These are phyloP conservation scores for Diutina siamensis DNA, from an alignment of 1,139 yeast species.

Conservation along the genomic window DNA sequence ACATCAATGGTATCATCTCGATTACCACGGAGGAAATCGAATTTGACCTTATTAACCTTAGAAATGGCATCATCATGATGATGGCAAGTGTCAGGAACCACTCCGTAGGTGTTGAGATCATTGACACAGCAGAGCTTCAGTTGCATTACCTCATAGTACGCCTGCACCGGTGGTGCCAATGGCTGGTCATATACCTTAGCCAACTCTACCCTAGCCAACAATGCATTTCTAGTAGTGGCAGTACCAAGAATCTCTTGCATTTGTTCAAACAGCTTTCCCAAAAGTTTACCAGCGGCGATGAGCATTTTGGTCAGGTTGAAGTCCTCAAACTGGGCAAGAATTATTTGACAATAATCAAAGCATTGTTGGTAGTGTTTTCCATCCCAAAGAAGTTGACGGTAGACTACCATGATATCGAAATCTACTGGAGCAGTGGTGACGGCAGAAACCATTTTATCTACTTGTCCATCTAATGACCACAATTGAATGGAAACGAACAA, in stretches of 20 bases:
- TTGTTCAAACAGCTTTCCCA: slow-evolving; percentile 17
- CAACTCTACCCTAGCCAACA: slow-evolving; percentile 42
- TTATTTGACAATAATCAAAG: neutral
- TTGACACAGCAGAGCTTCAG: slow-evolving; percentile 49
- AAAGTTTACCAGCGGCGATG: slow-evolving; percentile 30
- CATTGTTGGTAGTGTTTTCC: neutral
- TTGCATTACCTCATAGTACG: slow-evolving; percentile 34
- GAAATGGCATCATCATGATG: neutral
- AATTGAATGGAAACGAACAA: slow-evolving; percentile 26
- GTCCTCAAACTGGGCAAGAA: slow-evolving; percentile 33
- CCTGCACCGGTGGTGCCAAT: slow-evolving; percentile 17
- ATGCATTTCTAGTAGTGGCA: slow-evolving; percentile 39
- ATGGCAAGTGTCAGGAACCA: neutral
- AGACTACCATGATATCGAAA: slow-evolving; percentile 3
- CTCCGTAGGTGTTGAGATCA: slow-evolving; percentile 25
- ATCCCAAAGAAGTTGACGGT: neutral
- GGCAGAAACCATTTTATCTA: neutral
- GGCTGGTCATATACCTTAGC: slow-evolving; percentile 14
- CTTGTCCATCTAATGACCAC: slow-evolving; percentile 1
- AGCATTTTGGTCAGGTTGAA: slow-evolving; percentile 48
- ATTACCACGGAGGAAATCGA: neutral
- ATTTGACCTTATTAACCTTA: neutral
- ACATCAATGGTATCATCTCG: neutral
- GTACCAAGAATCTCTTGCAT: slow-evolving; percentile 15
- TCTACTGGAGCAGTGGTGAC: neutral